Evolutionary conservation across 176 grass and related monocot species (phyloP).

Genomic region (Oryza longistaminata): DNA sequence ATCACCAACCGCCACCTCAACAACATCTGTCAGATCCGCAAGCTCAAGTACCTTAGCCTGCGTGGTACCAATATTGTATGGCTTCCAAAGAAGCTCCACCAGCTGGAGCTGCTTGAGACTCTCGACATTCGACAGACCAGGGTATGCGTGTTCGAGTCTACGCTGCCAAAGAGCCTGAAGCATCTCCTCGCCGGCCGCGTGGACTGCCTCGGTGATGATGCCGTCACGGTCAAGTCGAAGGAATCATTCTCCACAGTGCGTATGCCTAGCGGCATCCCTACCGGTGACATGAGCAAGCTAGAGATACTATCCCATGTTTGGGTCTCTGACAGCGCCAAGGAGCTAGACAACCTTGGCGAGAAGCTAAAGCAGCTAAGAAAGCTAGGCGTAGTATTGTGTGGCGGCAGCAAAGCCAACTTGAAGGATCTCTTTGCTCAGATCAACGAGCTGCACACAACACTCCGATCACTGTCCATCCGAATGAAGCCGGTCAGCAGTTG

Average conservation of each 20-base stretch:
- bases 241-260: not conserved
- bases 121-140: conserved; percentile 26
- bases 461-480: not conserved
- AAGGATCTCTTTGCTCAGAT: not conserved
- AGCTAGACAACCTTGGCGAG: not conserved
- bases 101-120: conserved; percentile 14
- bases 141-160: not conserved
- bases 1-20: not conserved
- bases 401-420: not conserved
- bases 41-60: conserved; percentile 30
- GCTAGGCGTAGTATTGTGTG: not conserved
- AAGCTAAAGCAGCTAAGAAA: not conserved
- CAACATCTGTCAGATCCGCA: not conserved
- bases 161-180: not conserved
- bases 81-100: not conserved
- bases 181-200: conserved; percentile 9
- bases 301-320: not conserved
- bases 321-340: not conserved
- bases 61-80: not conserved
- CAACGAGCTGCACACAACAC: not conserved
- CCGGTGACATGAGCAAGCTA: not conserved
- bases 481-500: not conserved
- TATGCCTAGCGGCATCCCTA: not conserved
- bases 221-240: not conserved
- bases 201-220: not conserved